Base-by-base conservation (phyloP, 176 grass and related monocot genomes). In the Carex kokanica region DNA sequence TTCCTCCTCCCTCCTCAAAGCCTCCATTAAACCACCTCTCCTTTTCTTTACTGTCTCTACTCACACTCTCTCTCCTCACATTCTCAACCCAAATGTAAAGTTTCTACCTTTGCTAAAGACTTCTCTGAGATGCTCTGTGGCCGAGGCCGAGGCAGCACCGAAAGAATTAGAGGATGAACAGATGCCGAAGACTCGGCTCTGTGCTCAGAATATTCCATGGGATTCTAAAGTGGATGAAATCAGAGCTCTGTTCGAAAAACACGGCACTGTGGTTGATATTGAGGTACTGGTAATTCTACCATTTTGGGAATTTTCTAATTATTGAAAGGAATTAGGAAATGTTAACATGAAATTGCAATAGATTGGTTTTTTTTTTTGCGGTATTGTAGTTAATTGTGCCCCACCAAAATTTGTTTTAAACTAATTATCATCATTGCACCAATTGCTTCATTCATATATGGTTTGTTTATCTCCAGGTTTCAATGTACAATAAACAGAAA, bases 201-300 rank as follows among this genome's bases (percentile, higher is more conserved):
- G 95, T 36, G 96, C 91, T 49, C 89, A 90, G 88, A 98, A 95
- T 83, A 90, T 98, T 82, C 96, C 96, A n/a, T 98, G 96, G 96
- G 84, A 85, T 81, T 89, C 23, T 87, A 93, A 86, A 18, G 64
- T 86, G 12, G 91, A 98, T 67, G 89, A 98, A 82, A 86, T 98
- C 36, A 90, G 84, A 47, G 84, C 84, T 23, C 89, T 98, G 53
- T 98, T 98, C 84, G 79, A 83, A 82, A 91, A 91, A 84, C 89
- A 95, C 63, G 95, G 95, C 41, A 54, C 87, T 64, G 92, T 98
- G 64, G 80, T 87, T 56, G 75, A 93, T 29, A 86, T 93, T 36
- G 86, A 95, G 95, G 95, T 98, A 31, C 49, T 54, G 29, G 23
- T 14, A 18, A 31, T 77, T 31, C 12, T 32, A 54, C 14, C 13